Evolutionary conservation across 1,284 basidiomycete species (phyloP).

Genomic region (Leccinum subrobustum): DNA sequence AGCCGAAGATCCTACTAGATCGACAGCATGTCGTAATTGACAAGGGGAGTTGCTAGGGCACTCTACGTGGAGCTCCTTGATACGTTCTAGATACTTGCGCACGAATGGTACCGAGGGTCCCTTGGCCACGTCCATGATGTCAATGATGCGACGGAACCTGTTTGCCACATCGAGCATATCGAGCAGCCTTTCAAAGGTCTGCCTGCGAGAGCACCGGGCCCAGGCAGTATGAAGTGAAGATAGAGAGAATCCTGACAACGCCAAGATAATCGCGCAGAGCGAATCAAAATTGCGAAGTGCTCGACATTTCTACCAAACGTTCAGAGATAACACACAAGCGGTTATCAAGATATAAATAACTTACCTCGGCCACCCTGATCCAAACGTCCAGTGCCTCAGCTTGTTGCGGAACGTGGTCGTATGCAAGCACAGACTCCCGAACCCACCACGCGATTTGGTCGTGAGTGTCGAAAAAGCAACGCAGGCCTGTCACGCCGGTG

Average conservation of each 20-base stretch:
- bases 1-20: conserved; percentile 35
- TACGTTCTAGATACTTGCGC: conserved; percentile 59
- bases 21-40: conserved; percentile 39
- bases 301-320: conserved; percentile 56
- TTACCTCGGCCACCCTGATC: conserved; percentile 75
- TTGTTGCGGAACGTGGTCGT: conserved; percentile 50
- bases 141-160: conserved; percentile 57
- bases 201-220: conserved; percentile 56
- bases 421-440: conserved; percentile 55
- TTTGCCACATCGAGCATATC: conserved; percentile 58
- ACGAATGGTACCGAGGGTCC: conserved; percentile 68
- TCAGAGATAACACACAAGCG: neutral
- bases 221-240: conserved; percentile 62
- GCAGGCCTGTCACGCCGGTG: conserved; percentile 43
- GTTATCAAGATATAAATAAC: conserved; percentile 20
- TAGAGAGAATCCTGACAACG: conserved; percentile 58
- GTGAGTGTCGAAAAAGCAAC: conserved; percentile 57
- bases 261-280: conserved; percentile 64
- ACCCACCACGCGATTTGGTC: conserved; percentile 67
- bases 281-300: conserved; percentile 64
- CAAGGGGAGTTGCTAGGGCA: conserved; percentile 29
- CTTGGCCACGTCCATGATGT: conserved; percentile 48
- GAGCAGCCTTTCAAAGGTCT: conserved; percentile 49
- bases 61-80: conserved; percentile 55
- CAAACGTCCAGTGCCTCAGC: conserved; percentile 67